A percentile compares a stretch with the other conserved stretches of the same genome.
These are phyloP conservation scores for Colletotrichum gloeosporioides DNA, from an alignment of 2,329 filamentous ascomycete genomes.

Conservation along the genomic window DNA sequence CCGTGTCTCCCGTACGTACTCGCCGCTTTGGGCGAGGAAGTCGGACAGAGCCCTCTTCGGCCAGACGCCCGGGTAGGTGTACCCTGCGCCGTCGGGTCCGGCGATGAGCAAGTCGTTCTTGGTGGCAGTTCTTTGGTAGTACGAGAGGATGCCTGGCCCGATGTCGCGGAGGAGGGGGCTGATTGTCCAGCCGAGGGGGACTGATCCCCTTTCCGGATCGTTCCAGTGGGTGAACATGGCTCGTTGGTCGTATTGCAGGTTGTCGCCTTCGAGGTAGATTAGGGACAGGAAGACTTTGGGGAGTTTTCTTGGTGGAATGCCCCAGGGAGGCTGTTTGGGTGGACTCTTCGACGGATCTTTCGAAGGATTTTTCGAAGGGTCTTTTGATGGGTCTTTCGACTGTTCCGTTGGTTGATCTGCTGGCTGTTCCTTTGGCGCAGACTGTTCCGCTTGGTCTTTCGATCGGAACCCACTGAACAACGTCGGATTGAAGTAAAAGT, in stretches of 20 bases:
- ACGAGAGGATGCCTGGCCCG: background rate
- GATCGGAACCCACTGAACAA: background rate
- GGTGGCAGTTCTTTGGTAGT: background rate
- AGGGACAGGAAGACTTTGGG: background rate
- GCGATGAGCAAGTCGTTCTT: background rate
- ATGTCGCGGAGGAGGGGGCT: slow-evolving; percentile 2
- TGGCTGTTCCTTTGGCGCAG: background rate
- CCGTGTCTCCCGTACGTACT: background rate
- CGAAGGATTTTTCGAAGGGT: background rate
- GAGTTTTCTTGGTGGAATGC: background rate
- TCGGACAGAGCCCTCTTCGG: background rate
- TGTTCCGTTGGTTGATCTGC: background rate
- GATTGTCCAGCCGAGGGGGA: slow-evolving; percentile 4
- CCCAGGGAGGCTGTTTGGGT: background rate
- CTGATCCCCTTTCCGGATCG: background rate
- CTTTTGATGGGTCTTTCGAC: background rate
- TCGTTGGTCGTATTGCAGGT: background rate
- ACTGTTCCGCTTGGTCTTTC: background rate
- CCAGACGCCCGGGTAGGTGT: slow-evolving; percentile 1
- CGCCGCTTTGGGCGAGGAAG: background rate
- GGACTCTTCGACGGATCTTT: background rate
- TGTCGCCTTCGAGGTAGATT: slow-evolving; percentile 1
- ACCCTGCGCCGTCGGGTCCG: background rate
- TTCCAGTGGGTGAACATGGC: slow-evolving; percentile 8
- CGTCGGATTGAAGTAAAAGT: slow-evolving; percentile 7